Base-by-base conservation (phyloP, 225 moss, liverwort and hornwort genomes). In the Straminergon stramineum region DNA sequence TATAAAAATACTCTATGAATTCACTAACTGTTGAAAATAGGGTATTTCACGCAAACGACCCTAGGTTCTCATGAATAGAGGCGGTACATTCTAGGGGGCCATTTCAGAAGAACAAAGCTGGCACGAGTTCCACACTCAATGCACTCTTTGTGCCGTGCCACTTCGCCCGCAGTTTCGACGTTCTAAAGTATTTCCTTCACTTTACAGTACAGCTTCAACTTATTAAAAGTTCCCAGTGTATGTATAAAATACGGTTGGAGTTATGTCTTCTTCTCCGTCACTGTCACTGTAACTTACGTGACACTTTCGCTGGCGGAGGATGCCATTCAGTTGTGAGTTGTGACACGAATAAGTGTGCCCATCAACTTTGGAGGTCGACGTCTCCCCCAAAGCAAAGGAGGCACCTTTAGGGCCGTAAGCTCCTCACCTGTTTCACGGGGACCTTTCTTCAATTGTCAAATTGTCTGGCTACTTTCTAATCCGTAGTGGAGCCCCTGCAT, bases 71-170 rank as follows among this genome's bases (percentile, higher is more conserved):
- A 66, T 66, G 22, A 24, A 24, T 26, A 45, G 6, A 74, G 10
- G 28, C 1, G 0, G 6, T 17, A 12, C 12, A 75, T 12, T 51
- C 12, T 19, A 67, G 0, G 4, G 10, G 11, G 2, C 31, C 51
- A 75, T 10, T 75, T 19, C 11, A 27, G 19, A 51, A 31, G 11
- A 31, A 19, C 18, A 31, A 30, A 48, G 35, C 9, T 67, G 67
- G 11, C 6, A 37, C 11, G 11, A 11, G 6, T 37, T 68, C 37
- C 21, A 20, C 6, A 48, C 48, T 48, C 48, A 35, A 35, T 66
- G 6, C 19, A 5, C 37, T 68, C 37, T 68, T 12, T 37, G 21
- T 37, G 68, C 35, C 4, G 11, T n/a, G 37, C 37, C 37, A 22
- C 21, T 24, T 8, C 39, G 14, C 26, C 61, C 48, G 13, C 26